phyloP scores from a whole-genome alignment of 139 green algal species.

The Chlamydomonas sp. region DNA sequence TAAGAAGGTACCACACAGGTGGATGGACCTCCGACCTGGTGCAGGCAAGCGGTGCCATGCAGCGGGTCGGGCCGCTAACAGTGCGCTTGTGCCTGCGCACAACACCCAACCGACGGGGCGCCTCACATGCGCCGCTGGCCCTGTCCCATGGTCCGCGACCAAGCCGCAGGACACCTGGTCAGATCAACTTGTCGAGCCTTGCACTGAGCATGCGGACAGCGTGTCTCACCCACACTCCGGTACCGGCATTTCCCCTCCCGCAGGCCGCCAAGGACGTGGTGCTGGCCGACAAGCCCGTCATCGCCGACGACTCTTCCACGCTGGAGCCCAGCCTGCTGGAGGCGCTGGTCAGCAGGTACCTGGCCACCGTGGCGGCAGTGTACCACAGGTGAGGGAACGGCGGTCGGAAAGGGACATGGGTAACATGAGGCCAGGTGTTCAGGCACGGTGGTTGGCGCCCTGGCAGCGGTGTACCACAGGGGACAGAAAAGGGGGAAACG shows the following conservation, averaged over 20 bases:
- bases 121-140: slow-evolving; percentile 94
- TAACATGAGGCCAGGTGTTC: background rate
- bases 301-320: slow-evolving; percentile 73
- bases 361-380: slow-evolving; percentile 83
- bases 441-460: slow-evolving; percentile 53
- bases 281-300: slow-evolving; percentile 93
- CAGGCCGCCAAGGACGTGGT: slow-evolving; percentile 93
- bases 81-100: background rate
- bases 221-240: no score
- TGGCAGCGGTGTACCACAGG: slow-evolving; percentile 96
- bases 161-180: no score
- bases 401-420: no score
- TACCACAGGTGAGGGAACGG: slow-evolving; percentile 74
- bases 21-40: no score
- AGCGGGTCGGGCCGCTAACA: background rate
- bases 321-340: slow-evolving; percentile 88
- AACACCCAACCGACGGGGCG: slow-evolving; percentile 47
- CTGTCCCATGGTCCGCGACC: no score
- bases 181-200: no score
- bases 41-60: no score
- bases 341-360: slow-evolving; percentile 75
- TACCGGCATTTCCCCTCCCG: background rate
- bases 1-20: no score
- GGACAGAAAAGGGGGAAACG: no score
- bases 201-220: no score